Evolutionary conservation across 2,329 filamentous ascomycete species (phyloP).

Genomic region (Sporothrix sp.): DNA sequence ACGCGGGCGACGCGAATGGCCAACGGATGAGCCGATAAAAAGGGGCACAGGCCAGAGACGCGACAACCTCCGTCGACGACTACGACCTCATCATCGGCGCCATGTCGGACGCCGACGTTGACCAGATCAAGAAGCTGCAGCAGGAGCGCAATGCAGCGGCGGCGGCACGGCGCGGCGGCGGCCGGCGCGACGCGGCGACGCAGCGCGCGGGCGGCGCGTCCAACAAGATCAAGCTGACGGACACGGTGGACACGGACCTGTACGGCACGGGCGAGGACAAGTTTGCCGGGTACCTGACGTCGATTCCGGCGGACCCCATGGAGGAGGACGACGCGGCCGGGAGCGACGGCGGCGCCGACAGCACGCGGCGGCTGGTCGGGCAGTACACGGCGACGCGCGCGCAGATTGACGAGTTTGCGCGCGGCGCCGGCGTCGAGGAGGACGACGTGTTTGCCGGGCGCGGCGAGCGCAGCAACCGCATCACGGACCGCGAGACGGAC

Average conservation of each 20-base stretch:
- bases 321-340: slow-evolving; percentile 65
- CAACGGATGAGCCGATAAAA: slow-evolving; percentile 10
- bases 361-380: slow-evolving; percentile 69
- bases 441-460: slow-evolving; percentile 78
- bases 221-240: slow-evolving; percentile 84
- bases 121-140: slow-evolving; percentile 78
- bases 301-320: slow-evolving; percentile 58
- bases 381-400: slow-evolving; percentile 91
- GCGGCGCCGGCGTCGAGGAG: slow-evolving; percentile 77
- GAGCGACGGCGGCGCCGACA: slow-evolving; percentile 38
- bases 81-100: slow-evolving; percentile 22
- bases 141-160: slow-evolving; percentile 81
- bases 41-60: background rate
- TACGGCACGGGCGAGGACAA: slow-evolving; percentile 71
- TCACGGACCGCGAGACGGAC: slow-evolving; percentile 87
- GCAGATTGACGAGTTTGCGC: slow-evolving; percentile 90
- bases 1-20: slow-evolving; percentile 11
- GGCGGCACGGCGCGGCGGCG: slow-evolving; percentile 70
- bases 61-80: background rate
- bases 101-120: slow-evolving; percentile 76
- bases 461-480: slow-evolving; percentile 80
- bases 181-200: slow-evolving; percentile 64
- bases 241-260: slow-evolving; percentile 77
- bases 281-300: slow-evolving; percentile 84
- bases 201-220: slow-evolving; percentile 79